Conservation (phyloP, 225 moss, liverwort and hornwort genomes). For the Physcomitrium patens region DNA sequence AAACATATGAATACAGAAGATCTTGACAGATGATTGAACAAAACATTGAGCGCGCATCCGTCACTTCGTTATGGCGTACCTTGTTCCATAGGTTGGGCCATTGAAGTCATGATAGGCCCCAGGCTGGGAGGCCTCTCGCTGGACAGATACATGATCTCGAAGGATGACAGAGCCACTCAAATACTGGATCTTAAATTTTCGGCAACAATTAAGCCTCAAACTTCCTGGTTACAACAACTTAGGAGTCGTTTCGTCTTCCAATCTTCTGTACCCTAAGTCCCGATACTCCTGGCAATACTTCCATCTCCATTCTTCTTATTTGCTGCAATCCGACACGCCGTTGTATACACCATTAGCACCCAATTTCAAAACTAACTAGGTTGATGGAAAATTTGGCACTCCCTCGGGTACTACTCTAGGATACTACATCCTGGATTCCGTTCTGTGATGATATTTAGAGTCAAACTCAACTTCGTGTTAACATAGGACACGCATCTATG, state of each 20-base stretch:
- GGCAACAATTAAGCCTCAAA: not conserved
- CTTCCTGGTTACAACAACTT: slow-evolving; percentile 7
- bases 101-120: slow-evolving; percentile 31
- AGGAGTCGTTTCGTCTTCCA: slow-evolving; percentile 2
- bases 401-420: too few species aligned
- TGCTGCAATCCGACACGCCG: slow-evolving; percentile 24
- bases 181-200: not conserved
- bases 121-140: slow-evolving; percentile 31
- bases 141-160: slow-evolving; percentile 31
- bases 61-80: slow-evolving; percentile 26
- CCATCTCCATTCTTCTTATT: slow-evolving; percentile 29
- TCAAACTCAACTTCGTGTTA: not conserved
- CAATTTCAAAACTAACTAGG: not conserved
- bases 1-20: not conserved
- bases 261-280: slow-evolving; percentile 10
- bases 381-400: not conserved
- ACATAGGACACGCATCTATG: not conserved
- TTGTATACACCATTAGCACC: slow-evolving; percentile 13
- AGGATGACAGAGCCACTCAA: not conserved
- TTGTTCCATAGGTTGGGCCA: slow-evolving; percentile 46
- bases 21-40: not conserved
- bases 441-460: not conserved
- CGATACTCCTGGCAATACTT: slow-evolving; percentile 16
- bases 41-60: not conserved
- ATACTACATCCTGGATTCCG: not conserved